Evolutionary conservation across 1,284 basidiomycete genomes (phyloP).

Genomic region (Rhizoctonia solani): DNA sequence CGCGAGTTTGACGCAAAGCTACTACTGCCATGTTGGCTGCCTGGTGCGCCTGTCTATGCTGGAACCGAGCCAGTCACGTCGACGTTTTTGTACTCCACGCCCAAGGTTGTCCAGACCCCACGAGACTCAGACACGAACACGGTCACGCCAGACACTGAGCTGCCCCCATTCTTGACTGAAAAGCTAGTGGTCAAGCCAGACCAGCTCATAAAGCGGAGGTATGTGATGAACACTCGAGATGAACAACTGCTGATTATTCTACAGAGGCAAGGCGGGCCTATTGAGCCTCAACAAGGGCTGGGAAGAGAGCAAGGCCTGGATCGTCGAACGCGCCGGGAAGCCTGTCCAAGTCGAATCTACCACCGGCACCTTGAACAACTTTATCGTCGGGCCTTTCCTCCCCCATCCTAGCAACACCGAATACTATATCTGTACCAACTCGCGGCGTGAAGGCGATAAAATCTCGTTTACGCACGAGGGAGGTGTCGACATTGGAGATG

Average conservation of each 20-base stretch:
- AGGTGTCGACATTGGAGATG: slow-evolving; percentile 98
- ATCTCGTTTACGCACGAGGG: slow-evolving; percentile 99
- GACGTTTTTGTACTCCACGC: slow-evolving; percentile 66
- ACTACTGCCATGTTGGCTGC: slow-evolving; percentile 90
- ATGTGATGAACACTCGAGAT: too few relatives aligned
- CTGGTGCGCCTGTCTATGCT: slow-evolving; percentile 72
- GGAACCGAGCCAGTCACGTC: slow-evolving; percentile 58
- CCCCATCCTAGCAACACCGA: slow-evolving; percentile 94
- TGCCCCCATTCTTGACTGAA: slow-evolving; percentile 77
- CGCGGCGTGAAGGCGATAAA: slow-evolving; percentile 90
- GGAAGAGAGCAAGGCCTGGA: slow-evolving; percentile 86
- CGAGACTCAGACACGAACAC: slow-evolving; percentile 85
- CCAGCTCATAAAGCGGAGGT: slow-evolving; percentile 93
- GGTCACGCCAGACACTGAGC: slow-evolving; percentile 76
- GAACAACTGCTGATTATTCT: background rate
- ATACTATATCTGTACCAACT: slow-evolving; percentile 99
- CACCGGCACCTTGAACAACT: slow-evolving; percentile 93
- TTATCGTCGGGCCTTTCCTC: slow-evolving; percentile 98
- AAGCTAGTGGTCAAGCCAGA: slow-evolving; percentile 95
- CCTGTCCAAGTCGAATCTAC: slow-evolving; percentile 93
- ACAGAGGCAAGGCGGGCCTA: slow-evolving; percentile 93
- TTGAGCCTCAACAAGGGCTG: slow-evolving; percentile 93
- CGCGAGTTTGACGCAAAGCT: slow-evolving; percentile 96
- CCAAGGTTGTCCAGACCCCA: slow-evolving; percentile 78
- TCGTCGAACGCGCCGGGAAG: slow-evolving; percentile 88